phyloP scores from a whole-genome alignment of 2,329 filamentous ascomycete species.

The Diatrype stigma region DNA sequence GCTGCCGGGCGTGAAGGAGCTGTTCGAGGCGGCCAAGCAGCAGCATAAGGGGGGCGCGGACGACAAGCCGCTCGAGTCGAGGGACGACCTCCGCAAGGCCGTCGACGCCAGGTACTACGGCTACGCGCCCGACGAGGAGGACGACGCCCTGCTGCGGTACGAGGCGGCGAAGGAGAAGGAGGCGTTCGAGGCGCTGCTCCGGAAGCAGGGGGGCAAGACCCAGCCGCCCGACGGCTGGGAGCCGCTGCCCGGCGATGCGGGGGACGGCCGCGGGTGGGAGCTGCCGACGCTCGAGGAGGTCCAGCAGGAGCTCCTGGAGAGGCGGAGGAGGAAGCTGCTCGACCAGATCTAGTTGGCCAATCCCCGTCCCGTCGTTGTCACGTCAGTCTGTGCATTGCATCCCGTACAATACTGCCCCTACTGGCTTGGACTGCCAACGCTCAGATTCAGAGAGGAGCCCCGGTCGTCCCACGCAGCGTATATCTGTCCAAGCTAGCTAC shows the following conservation, averaged over 20 bases:
- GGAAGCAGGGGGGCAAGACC: conserved; percentile 49
- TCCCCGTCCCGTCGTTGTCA: too few species aligned
- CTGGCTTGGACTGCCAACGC: too few species aligned
- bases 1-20: conserved; percentile 89
- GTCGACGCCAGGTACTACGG: conserved; percentile 96
- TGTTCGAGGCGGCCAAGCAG: conserved; percentile 75
- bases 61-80: conserved; percentile 61
- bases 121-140: conserved; percentile 89
- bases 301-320: conserved; percentile 87
- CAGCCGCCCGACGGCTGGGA: conserved; percentile 71
- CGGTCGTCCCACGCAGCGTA: too few species aligned
- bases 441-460: too few species aligned
- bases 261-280: conserved; percentile 78
- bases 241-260: conserved; percentile 78
- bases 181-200: conserved; percentile 65
- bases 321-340: conserved; percentile 75
- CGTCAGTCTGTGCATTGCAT: too few species aligned
- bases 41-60: conserved; percentile 40
- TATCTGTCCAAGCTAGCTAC: too few species aligned
- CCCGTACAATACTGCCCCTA: too few species aligned
- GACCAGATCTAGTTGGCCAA: conserved; percentile 78
- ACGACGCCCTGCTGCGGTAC: conserved; percentile 73
- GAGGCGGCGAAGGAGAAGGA: conserved; percentile 81
- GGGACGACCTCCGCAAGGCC: conserved; percentile 66
- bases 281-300: conserved; percentile 86